phyloP scores from a whole-genome alignment of 202 grass and related monocot genomes.

The Tripidium arundinaceum region DNA sequence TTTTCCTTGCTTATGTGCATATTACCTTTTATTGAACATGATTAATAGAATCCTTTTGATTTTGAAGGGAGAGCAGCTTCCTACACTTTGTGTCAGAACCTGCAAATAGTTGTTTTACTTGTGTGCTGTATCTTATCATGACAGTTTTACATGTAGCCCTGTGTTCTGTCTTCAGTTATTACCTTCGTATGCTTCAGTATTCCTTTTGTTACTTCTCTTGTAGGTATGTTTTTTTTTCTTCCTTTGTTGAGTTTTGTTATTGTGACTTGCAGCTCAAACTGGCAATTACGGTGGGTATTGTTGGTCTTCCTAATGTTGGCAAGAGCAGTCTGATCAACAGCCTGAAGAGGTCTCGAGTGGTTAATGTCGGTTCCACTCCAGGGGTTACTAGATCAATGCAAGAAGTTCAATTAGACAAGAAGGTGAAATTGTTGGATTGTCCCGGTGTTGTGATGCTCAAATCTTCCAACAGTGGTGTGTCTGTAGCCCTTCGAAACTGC shows the following conservation, averaged over 20 bases:
- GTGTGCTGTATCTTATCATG: neutral
- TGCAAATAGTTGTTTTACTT: neutral
- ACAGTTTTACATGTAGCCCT: neutral
- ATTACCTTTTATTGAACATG: neutral
- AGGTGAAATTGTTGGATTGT: too few relatives aligned
- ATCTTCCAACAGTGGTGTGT: too few relatives aligned
- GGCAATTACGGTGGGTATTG: constrained; percentile 93
- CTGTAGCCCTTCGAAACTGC: too few relatives aligned
- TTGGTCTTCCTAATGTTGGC: constrained; percentile 97
- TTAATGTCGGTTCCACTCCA: too few relatives aligned
- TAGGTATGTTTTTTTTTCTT: neutral
- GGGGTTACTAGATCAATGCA: too few relatives aligned
- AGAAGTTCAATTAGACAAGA: too few relatives aligned
- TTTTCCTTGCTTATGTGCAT: neutral
- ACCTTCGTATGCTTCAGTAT: neutral
- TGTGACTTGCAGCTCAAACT: constrained; percentile 72
- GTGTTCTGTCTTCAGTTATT: neutral
- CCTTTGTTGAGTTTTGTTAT: constrained; percentile 4
- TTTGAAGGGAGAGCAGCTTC: neutral
- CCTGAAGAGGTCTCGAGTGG: too few relatives aligned
- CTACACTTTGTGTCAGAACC: neutral
- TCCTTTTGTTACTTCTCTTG: neutral
- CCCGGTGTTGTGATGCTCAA: too few relatives aligned
- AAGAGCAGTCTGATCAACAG: constrained; percentile 98
- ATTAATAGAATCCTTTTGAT: neutral